Conservation (phyloP, 139 green algal species). For the Volvox africanus region DNA sequence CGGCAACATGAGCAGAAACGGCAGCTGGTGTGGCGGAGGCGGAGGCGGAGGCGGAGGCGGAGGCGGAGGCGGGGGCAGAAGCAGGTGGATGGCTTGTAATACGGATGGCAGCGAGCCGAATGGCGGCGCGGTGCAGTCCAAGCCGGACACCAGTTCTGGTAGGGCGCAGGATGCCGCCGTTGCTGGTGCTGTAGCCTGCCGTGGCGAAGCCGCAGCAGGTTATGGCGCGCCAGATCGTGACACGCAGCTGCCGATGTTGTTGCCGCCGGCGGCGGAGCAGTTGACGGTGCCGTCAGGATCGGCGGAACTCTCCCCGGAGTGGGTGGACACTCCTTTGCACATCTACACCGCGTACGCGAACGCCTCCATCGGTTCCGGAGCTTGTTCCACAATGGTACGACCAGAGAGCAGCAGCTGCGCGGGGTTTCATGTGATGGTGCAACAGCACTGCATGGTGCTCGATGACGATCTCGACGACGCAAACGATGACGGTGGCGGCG, state of each 20-base stretch:
- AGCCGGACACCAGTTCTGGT: not conserved
- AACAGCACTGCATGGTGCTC: constrained; percentile 27
- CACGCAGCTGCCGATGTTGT: not conserved
- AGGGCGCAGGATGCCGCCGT: not conserved
- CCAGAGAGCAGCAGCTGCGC: constrained; percentile 20
- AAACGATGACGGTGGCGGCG: not conserved
- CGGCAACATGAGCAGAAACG: not conserved
- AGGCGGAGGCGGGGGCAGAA: not conserved
- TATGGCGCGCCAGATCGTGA: not conserved
- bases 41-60: not conserved
- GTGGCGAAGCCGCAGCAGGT: not conserved
- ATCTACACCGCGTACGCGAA: not conserved
- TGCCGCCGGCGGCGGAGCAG: not conserved
- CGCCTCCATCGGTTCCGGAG: not conserved
- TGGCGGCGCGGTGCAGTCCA: not conserved
- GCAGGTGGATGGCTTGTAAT: not conserved
- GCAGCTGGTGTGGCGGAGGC: not conserved
- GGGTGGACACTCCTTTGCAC: not conserved
- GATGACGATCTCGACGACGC: constrained; percentile 1
- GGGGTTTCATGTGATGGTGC: not conserved
- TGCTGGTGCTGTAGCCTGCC: not conserved
- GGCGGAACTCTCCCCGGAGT: not conserved
- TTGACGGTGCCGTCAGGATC: not conserved
- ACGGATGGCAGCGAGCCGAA: not conserved
- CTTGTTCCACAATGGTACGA: not conserved